Base-by-base conservation (phyloP, 176 grass and related monocot species). In the Phoenix dactylifera region DNA sequence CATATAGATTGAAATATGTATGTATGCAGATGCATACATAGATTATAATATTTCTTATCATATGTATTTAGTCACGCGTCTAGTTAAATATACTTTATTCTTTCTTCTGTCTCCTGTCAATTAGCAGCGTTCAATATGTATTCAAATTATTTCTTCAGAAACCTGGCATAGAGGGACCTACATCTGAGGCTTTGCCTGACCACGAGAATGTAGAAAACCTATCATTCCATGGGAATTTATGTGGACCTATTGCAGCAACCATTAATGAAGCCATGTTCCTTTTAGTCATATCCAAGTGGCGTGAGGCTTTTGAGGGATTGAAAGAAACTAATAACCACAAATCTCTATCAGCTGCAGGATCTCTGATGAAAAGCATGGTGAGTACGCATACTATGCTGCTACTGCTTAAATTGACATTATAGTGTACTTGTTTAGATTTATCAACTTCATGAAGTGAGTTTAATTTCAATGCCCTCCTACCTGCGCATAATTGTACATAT, bases 211-310 rank as follows among this genome's bases (percentile, higher is more conserved):
- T 22, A 39, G 75, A 78, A 66, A 60, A 63, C 52, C 7, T 68
- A 49, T 66, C 85, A 14, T 95, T 86, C 30, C 52, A 68, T 66
- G 80, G 81, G 68, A 81, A 96, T 52, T 77, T 96, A 63, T 96
- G 92, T 62, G 92, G 86, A 68, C 83, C 92, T 77, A 83, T 96
- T 55, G 86, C 92, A 55, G 83, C 79, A 63, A 90, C 86, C 55
- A 79, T 90, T 35, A 96, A 82, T 59, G 92, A 90, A 74, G 78
- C 82, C 57, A 96, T 90, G 86, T 90, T 96, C 72, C 90, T 90
- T 52, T 51, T 96, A 68, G 92, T 96, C 20, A 77, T 88, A 64
- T 76, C 58, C 25, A 90, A 80, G 54, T 96, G 86, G 86, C 92
- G 83, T 63, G 86, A 96, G 69, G 23, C 83, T 58, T 73, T 82